Conservation (phyloP, 2,329 filamentous ascomycete genomes). For the Penicillium thymicola region DNA sequence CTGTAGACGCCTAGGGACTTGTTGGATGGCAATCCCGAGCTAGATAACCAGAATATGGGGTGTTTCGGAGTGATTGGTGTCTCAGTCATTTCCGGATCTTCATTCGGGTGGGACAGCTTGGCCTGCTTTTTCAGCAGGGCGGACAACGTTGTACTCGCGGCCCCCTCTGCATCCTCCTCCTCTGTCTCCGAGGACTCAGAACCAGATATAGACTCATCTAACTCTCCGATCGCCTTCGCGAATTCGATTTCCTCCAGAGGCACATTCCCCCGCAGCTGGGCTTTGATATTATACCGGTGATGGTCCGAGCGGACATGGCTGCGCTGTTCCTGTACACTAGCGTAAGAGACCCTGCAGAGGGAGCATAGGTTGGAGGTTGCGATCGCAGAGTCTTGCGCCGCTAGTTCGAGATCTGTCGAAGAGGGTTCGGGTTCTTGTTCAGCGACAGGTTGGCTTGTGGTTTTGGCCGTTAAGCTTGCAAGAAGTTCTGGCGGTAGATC, state of each 20-base stretch:
- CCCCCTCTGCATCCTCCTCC: constrained; percentile 54
- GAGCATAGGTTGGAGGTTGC: constrained; percentile 69
- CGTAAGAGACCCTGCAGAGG: constrained; percentile 71
- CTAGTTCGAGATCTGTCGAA: constrained; percentile 29
- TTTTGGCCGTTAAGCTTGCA: constrained; percentile 61
- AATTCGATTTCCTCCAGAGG: constrained; percentile 79
- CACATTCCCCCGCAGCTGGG: constrained; percentile 71
- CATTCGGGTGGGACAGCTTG: constrained; percentile 55
- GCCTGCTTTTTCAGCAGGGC: constrained; percentile 80
- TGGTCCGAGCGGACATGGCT: constrained; percentile 85
- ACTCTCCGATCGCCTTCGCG: constrained; percentile 74
- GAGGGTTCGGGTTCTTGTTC: constrained; percentile 20
- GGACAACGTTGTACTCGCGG: constrained; percentile 56
- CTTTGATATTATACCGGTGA: constrained; percentile 92
- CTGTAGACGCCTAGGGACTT: constrained; percentile 83
- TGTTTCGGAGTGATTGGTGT: constrained; percentile 59
- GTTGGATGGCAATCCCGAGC: constrained; percentile 69
- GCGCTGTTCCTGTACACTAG: constrained; percentile 73
- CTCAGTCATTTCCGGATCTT: constrained; percentile 47
- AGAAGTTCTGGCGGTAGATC: constrained; percentile 75
- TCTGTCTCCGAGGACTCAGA: constrained; percentile 68
- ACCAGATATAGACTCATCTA: constrained; percentile 90
- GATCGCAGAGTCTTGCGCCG: constrained; percentile 42
- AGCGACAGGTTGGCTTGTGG: constrained; percentile 37
- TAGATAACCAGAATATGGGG: constrained; percentile 82